Base-by-base conservation (phyloP, 306 rosid species). In the Quercus rubra region DNA sequence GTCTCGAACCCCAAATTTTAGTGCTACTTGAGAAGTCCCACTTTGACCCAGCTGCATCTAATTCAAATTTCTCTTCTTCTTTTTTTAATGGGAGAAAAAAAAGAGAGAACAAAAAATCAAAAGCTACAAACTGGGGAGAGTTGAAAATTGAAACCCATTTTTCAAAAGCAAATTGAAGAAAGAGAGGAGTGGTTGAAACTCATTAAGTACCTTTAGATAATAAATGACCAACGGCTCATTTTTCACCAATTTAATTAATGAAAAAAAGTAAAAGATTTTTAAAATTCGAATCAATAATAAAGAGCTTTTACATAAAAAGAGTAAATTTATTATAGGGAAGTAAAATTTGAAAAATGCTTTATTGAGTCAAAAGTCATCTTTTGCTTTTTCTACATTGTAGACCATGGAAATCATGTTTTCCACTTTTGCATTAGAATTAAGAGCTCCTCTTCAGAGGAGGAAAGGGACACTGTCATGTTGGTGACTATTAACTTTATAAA, bases 311-410 rank as follows among this genome's bases (percentile, higher is more conserved):
- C 72, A 62, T 27, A 51, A 51, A 11, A 33, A 10, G 11, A 68
- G 17, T 10, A 35, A 11, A 14, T 23, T 75, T 21, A 9, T 17
- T 17, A 2, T 41, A 66, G 52, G 33, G 43, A 63, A 52, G 43
- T 62, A 14, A 14, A 78, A 51, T 4, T 69, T 68, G 62, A 28
- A 21, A 5, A 70, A 71, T 62, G 52, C 63, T 71, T 72, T 78
- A 52, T 35, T 49, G 75, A 77, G 89, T 87, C 88, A 87, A 87
- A 89, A 85, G 86, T 78, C 80, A 80, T 86, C 90, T 86, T 84
- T 87, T 85, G 84, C 89, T 86, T 85, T 86, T 86, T 64, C 79
- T 82, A 76, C 79, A 85, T 81, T 84, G 91, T 83, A 83, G 93
- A 82, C 93, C 93, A 82, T 79, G 41, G 74, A 89, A 89, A 92